phyloP scores from a whole-genome alignment of 2,329 filamentous ascomycete species.

The Exserohilum turcica region DNA sequence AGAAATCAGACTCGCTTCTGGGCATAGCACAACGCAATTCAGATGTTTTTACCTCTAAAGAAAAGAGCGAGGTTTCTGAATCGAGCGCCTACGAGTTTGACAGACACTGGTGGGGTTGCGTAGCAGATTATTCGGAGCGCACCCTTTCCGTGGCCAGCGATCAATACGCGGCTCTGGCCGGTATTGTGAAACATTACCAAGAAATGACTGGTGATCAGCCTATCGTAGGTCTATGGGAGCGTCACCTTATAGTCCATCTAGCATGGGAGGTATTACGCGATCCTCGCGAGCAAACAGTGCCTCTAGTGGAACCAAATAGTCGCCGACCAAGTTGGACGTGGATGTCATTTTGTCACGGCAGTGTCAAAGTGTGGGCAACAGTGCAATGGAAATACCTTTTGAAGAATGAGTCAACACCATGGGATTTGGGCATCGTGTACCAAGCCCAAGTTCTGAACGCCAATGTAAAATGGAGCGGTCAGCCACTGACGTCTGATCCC shows the following conservation, averaged over 20 bases:
- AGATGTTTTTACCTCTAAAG: too few relatives aligned
- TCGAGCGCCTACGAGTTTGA: neutral
- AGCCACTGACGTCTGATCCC: neutral
- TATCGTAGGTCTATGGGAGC: neutral
- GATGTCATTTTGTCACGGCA: slow-evolving; percentile 1
- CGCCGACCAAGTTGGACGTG: neutral
- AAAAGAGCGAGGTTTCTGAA: neutral
- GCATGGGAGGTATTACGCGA: neutral
- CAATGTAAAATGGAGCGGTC: neutral
- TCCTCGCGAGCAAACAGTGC: neutral
- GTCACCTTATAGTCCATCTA: neutral
- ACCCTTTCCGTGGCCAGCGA: neutral
- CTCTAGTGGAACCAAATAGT: neutral
- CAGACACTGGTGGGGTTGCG: neutral
- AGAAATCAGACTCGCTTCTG: neutral
- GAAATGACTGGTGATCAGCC: neutral
- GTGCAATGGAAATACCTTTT: neutral
- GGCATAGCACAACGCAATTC: neutral
- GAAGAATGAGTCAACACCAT: neutral
- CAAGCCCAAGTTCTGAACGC: neutral
- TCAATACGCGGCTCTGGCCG: slow-evolving; percentile 5
- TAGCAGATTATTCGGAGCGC: neutral
- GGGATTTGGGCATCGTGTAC: neutral
- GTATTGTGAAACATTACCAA: neutral
- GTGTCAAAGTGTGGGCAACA: neutral